Conservation (phyloP, 2,329 filamentous ascomycete genomes). For the Fusarium sp. region DNA sequence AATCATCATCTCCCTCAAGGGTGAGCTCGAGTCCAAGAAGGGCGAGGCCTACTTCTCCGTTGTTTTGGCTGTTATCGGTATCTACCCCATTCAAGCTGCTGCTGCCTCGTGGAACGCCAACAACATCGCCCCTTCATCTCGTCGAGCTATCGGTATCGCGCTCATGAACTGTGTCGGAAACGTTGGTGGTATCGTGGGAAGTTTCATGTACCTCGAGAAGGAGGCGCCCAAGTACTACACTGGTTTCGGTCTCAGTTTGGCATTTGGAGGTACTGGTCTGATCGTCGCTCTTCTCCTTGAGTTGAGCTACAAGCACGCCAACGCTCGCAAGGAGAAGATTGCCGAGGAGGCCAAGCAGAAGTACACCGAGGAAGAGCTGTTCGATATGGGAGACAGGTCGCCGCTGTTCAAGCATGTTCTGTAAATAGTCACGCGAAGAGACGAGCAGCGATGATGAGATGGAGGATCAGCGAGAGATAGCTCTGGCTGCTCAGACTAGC, state of each 20-base stretch:
- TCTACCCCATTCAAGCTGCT: slow-evolving; percentile 40
- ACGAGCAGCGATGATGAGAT: neutral
- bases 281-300: slow-evolving; percentile 48
- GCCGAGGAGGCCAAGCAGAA: slow-evolving; percentile 45
- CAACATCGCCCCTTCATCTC: slow-evolving; percentile 39
- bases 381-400: slow-evolving; percentile 49
- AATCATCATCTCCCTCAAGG: slow-evolving; percentile 37
- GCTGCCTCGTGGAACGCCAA: slow-evolving; percentile 43
- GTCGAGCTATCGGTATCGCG: slow-evolving; percentile 50
- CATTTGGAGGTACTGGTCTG: slow-evolving; percentile 47
- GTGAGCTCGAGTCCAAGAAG: slow-evolving; percentile 33
- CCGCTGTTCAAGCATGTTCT: slow-evolving; percentile 49
- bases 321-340: slow-evolving; percentile 45
- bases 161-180: slow-evolving; percentile 48
- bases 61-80: slow-evolving; percentile 37
- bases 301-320: slow-evolving; percentile 46
- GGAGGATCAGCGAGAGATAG: neutral
- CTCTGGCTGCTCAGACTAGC: neutral
- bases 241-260: slow-evolving; percentile 52
- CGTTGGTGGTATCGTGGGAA: slow-evolving; percentile 46
- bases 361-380: slow-evolving; percentile 48
- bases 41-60: slow-evolving; percentile 36
- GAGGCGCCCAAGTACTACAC: slow-evolving; percentile 62
- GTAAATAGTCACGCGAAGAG: neutral
- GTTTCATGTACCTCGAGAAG: slow-evolving; percentile 45